These are phyloP conservation scores for Tetracladium setigerum DNA, from an alignment of 495 filamentous ascomycete genomes.

Conservation along the genomic window DNA sequence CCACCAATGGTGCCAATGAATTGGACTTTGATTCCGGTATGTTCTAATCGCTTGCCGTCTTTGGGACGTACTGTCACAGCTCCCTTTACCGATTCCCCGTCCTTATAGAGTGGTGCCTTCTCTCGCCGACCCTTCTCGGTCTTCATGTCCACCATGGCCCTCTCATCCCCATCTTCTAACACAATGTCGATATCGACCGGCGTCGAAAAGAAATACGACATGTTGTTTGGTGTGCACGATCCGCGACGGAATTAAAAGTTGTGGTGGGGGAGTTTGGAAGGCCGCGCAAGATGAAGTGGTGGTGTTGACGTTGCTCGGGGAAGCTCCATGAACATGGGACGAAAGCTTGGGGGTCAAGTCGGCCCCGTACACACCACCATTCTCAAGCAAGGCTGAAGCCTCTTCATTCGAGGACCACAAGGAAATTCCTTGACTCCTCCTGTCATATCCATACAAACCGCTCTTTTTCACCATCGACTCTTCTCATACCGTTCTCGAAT, in stretches of 20 bases:
- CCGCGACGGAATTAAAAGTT: not conserved
- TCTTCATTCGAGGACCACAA: not conserved
- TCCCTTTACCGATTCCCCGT: constrained; percentile 96
- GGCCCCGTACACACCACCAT: not conserved
- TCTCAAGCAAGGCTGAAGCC: constrained; percentile 11
- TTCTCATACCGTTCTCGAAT: not conserved
- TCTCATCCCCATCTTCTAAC: constrained; percentile 88
- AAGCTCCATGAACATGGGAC: not conserved
- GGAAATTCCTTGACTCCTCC: constrained; percentile 2
- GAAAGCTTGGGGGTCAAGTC: constrained; percentile 1
- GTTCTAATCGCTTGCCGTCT: constrained; percentile 95
- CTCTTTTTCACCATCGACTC: not conserved
- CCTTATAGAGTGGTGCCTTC: constrained; percentile 94
- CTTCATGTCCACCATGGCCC: constrained; percentile 93
- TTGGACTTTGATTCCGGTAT: constrained; percentile 99
- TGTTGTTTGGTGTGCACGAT: constrained; percentile 27
- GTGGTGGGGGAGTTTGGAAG: not conserved
- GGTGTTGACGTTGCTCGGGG: not conserved
- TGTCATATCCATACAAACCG: not conserved
- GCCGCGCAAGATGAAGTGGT: constrained; percentile 6
- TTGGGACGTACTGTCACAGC: constrained; percentile 92
- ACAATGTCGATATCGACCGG: constrained; percentile 98
- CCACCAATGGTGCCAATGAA: constrained; percentile 97
- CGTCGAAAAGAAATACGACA: constrained; percentile 98
- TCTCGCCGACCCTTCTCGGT: constrained; percentile 94